Evolutionary conservation across 1,284 basidiomycete genomes (phyloP), one percentile per base, ranked within the genome.

Genomic region (Boletellus dicymbophilus): DNA sequence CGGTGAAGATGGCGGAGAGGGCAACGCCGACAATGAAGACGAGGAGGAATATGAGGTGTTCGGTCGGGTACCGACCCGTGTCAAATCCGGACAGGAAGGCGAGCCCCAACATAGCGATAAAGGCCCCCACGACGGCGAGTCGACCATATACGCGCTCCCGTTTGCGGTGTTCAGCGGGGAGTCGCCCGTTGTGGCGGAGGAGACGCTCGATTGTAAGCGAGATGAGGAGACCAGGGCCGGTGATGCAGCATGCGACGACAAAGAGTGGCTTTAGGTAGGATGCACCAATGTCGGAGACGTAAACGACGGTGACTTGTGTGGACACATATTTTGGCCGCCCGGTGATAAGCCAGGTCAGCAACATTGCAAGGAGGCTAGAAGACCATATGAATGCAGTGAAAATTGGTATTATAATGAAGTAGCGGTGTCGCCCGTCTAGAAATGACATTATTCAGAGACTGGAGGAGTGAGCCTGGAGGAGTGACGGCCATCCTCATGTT

Each of bases 261-360:
- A 90, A 90, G 26, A 90, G 73, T 7, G 88, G 88, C 61, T 90
- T 89, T 28, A 90, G 70, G 38, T 76, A 73, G 57, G 77, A 77
- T 21, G 87, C 88, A 20, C 84, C 88, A 28, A 90, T 68, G 60
- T 90, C 87, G 21, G 85, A 88, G 44, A 90, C 88, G 65, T 85
- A 89, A 12, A 82, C 81, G 46, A 90, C 80, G 6, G 64, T 69
- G 30, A 78, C 78, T 28, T 82, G 77, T 65, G 72, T 65, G 20
- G 76, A 70, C 6, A 72, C 68, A 55, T 81, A 82, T 51, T 72
- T 70, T 10, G 77, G 81, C 21, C 71, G 60, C 22, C 79, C 78
- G 11, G 69, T 66, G 8, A 73, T 73, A 15, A 76, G 67, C 85
- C 86, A 90, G 37, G 80, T 81, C 40, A 88, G 77, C 18, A 90